Evolutionary conservation across 768 basidiomycete genomes (phyloP).

Genomic region (Agrocybe pediades): DNA sequence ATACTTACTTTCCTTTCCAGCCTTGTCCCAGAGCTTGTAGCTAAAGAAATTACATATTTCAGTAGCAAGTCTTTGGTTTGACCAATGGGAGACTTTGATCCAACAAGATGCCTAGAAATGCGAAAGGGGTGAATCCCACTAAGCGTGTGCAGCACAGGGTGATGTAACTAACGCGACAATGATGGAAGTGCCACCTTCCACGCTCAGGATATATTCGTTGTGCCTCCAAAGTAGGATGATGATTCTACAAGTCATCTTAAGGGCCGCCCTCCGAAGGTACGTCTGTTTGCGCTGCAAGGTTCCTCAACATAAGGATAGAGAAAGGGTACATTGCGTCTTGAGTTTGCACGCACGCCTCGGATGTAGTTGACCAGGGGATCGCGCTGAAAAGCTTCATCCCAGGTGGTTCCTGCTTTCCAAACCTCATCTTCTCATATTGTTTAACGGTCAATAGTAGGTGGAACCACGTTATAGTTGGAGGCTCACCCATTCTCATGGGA

Average conservation of each 20-base stretch:
- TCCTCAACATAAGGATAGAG: not conserved
- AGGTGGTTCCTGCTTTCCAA: slow-evolving; percentile 24
- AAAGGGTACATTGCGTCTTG: not conserved
- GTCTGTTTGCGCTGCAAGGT: not conserved
- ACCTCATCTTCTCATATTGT: slow-evolving; percentile 19
- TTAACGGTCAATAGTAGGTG: not conserved
- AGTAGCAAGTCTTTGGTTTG: not conserved
- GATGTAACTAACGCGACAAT: not conserved
- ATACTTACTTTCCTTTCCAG: not conserved
- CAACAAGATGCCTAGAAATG: not conserved
- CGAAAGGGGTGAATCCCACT: not conserved
- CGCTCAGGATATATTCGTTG: not conserved
- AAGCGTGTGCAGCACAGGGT: not conserved
- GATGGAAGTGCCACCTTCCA: not conserved
- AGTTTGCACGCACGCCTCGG: slow-evolving; percentile 13
- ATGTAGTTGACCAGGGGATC: slow-evolving; percentile 20
- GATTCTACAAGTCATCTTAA: not conserved
- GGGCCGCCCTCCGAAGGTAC: not conserved
- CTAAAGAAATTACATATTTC: not conserved
- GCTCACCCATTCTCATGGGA: not conserved
- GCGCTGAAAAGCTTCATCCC: slow-evolving; percentile 18
- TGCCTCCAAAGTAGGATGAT: not conserved
- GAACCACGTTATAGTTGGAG: not conserved
- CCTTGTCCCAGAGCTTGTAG: not conserved
- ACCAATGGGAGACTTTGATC: not conserved